Evolutionary conservation across 805 yeast genomes (phyloP).

Genomic region (baker's yeast (Saccharomyces cerevisiae)): DNA sequence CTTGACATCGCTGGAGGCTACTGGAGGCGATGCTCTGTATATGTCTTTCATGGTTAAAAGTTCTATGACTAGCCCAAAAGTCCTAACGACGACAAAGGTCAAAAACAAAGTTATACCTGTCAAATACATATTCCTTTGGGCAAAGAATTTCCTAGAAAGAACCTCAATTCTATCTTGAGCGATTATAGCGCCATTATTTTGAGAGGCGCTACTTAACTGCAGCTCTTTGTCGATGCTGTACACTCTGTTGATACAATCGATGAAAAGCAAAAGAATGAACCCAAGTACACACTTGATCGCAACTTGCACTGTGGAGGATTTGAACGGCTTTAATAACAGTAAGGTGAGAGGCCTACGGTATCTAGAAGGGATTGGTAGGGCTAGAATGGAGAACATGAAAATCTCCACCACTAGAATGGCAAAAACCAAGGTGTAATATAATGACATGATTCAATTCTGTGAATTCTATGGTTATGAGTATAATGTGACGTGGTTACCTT

Average conservation of each 20-base stretch:
- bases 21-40: constrained; percentile 5
- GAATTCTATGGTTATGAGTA: not conserved
- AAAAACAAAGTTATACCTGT: constrained; percentile 92
- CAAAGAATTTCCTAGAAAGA: constrained; percentile 85
- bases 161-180: constrained; percentile 65
- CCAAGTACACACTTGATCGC: constrained; percentile 74
- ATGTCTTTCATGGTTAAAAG: constrained; percentile 37
- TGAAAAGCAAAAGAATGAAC: constrained; percentile 73
- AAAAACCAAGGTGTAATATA: constrained; percentile 44
- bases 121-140: constrained; percentile 92
- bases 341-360: constrained; percentile 60
- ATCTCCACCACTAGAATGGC: constrained; percentile 72
- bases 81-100: constrained; percentile 76
- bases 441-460: constrained; percentile 15
- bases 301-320: constrained; percentile 61
- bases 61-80: constrained; percentile 72
- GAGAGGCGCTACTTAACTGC: constrained; percentile 10
- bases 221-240: constrained; percentile 59
- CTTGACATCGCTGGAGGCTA: not conserved
- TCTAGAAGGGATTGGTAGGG: constrained; percentile 76
- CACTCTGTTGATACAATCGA: constrained; percentile 84
- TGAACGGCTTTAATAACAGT: constrained; percentile 59
- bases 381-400: constrained; percentile 66
- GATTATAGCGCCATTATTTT: constrained; percentile 30
- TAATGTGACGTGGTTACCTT: not conserved